Percentiles rank a stretch among this genome's conserved stretches.
phyloP scores from a whole-genome alignment of 192 early-diverging fungal genomes.

The Spizellomyces sp. region DNA sequence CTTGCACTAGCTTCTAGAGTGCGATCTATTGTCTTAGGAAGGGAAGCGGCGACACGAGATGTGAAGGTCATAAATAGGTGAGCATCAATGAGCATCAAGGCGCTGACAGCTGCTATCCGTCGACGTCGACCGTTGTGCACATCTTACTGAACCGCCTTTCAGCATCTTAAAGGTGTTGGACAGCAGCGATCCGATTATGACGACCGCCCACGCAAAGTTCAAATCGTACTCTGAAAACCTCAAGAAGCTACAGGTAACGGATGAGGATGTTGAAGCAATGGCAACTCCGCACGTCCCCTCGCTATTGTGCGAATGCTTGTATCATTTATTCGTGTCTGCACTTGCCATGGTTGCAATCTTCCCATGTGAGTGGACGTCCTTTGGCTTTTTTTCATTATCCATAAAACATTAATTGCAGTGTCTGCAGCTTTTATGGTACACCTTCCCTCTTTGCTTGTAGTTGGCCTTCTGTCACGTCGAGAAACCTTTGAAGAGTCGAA shows the following conservation, averaged over 20 bases:
- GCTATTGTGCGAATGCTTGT: conserved; percentile 3
- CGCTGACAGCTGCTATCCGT: no score
- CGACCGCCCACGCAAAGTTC: not conserved
- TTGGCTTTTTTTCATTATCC: not conserved
- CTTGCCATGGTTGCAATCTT: not conserved
- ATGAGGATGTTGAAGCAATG: not conserved
- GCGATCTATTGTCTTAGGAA: not conserved
- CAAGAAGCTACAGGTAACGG: not conserved
- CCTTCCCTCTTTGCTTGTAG: conserved; percentile 5
- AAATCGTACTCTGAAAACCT: not conserved
- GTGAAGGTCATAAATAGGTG: conserved; percentile 12
- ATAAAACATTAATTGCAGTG: not conserved
- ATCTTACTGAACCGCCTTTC: not conserved
- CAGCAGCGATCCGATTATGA: not conserved
- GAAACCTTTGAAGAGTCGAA: conserved; percentile 29
- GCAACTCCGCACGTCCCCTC: not conserved
- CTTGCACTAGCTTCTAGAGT: conserved; percentile 1
- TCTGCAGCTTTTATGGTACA: conserved; percentile 17
- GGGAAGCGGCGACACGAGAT: conserved; percentile 1
- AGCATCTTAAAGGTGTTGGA: not conserved
- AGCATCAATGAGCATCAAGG: no score
- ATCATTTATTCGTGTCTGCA: not conserved
- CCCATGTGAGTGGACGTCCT: conserved; percentile 18
- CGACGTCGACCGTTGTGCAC: no score
- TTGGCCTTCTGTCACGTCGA: not conserved